A percentile compares a stretch with the other conserved stretches of the same genome.
These are phyloP conservation scores for Nakaseomyces delphensis DNA, from an alignment of 1,139 yeast species.

Conservation along the genomic window DNA sequence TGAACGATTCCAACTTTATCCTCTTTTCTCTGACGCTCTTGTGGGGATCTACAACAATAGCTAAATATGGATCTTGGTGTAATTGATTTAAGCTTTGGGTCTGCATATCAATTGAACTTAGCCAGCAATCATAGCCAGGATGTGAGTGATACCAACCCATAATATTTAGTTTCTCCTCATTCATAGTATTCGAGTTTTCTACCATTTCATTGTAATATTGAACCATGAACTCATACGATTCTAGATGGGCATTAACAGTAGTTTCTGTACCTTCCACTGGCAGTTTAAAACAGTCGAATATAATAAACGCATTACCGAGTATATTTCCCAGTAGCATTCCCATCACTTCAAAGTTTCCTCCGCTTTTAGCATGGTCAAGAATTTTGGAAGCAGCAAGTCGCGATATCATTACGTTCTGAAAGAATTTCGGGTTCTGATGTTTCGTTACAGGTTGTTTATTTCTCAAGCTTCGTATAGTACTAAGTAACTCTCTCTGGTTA, in stretches of 20 bases:
- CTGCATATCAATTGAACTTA: conserved; percentile 81
- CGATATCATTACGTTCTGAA: conserved; percentile 46
- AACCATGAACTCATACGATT: conserved; percentile 93
- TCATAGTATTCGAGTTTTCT: conserved; percentile 29
- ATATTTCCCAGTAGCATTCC: conserved; percentile 86
- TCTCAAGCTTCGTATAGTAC: neutral
- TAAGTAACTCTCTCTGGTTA: neutral
- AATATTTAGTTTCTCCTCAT: conserved; percentile 46
- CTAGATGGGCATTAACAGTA: conserved; percentile 87
- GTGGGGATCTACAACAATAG: conserved; percentile 79
- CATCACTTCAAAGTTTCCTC: conserved; percentile 91
- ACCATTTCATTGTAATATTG: conserved; percentile 60
- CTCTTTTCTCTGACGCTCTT: conserved; percentile 55
- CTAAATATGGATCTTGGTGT: conserved; percentile 86
- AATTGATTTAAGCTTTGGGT: conserved; percentile 80
- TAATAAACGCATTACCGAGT: conserved; percentile 48
- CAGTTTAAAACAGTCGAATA: conserved; percentile 73
- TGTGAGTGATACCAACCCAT: conserved; percentile 97
- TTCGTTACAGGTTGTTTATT: neutral
- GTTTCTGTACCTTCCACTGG: conserved; percentile 97
- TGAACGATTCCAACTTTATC: conserved; percentile 85
- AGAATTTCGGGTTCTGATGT: neutral
- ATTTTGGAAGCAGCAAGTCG: conserved; percentile 71
- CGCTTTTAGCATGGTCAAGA: conserved; percentile 73
- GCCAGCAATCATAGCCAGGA: conserved; percentile 95